Evolutionary conservation across 352 stramenopile genomes (phyloP), one percentile per base, ranked within the genome.

Genomic region (Phytophthora constricta): DNA sequence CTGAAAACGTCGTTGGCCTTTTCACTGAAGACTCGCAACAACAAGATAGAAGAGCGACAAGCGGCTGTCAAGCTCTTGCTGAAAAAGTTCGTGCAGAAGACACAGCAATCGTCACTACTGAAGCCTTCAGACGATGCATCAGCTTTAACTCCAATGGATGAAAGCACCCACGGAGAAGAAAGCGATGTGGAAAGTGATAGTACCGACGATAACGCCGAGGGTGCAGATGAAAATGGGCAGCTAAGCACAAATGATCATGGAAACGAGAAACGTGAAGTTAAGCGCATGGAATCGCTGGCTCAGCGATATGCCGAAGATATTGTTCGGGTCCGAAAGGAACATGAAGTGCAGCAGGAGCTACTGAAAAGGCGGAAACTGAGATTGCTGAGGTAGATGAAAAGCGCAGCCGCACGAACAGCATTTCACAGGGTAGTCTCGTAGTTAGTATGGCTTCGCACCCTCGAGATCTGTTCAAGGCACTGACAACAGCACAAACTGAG

Each of bases 21-120:
- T 19, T 73, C 76, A 2, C 55, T 89, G 10, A 76, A 77, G 41
- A 73, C 71, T 20, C 68, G 80, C 3, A 89, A 86, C 37, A 63
- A 45, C 8, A 79, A 74, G 4, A 86, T 90, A n/a, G 80, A 89
- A 58, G 78, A 85, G 37, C 82, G 85, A 34, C 82, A 90, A 58
- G 74, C 74, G 2, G 70, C 76, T 0, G 71, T 88, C 31, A 84
- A 77, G 31, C 43, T 82, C 4, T 17, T 87, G 34, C 58, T 90
- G 4, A 82, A 82, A 41, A 77, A 81, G 23, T 63, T 79, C 5
- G 41, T 52, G 2, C 70, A 51, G 28, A 58, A 68, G 60, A 19
- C 33, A 2, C 42, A 50, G 8, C 58, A 67, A 22, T 28, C 23
- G 17, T 49, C 51, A 5, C 20, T 39, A 22, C 11, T 25, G n/a